A percentile compares a stretch with the other conserved stretches of the same genome.
phyloP scores from a whole-genome alignment of 352 stramenopile species.

The Pythium pectinolyticum region DNA sequence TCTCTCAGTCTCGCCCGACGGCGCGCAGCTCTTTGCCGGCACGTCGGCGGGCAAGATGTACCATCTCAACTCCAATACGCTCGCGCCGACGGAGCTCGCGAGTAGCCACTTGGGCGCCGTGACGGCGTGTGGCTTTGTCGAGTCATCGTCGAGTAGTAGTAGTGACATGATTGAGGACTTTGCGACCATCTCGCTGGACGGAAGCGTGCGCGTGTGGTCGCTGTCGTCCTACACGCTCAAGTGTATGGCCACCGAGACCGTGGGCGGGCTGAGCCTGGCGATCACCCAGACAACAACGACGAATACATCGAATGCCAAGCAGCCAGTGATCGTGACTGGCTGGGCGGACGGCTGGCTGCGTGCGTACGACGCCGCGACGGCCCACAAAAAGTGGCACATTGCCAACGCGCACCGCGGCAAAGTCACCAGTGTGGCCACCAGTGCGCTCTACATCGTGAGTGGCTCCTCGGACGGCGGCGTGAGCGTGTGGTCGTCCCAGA shows the following conservation, averaged over 20 bases:
- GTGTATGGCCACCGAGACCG: slow-evolving; percentile 62
- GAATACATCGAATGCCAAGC: too few species aligned
- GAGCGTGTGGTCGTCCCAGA: slow-evolving; percentile 86
- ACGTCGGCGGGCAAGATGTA: slow-evolving; percentile 81
- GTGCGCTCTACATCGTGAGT: slow-evolving; percentile 74
- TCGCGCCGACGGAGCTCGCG: slow-evolving; percentile 53
- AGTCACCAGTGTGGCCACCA: slow-evolving; percentile 73
- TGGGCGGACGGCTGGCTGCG: slow-evolving; percentile 78
- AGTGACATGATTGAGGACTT: slow-evolving; percentile 65
- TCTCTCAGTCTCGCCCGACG: slow-evolving; percentile 61
- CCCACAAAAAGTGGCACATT: slow-evolving; percentile 81
- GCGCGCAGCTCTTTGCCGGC: slow-evolving; percentile 56
- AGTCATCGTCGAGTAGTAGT: too few species aligned
- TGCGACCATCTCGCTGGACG: slow-evolving; percentile 69
- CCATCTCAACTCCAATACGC: slow-evolving; percentile 46
- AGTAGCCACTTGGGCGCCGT: slow-evolving; percentile 69
- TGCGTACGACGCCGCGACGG: slow-evolving; percentile 51
- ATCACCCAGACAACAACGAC: too few species aligned
- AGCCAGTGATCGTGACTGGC: slow-evolving; percentile 50
- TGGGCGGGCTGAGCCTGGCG: slow-evolving; percentile 44
- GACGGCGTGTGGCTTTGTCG: slow-evolving; percentile 59
- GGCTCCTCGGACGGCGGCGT: slow-evolving; percentile 83
- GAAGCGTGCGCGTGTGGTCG: slow-evolving; percentile 68
- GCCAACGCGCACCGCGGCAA: slow-evolving; percentile 83
- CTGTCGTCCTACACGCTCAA: slow-evolving; percentile 69